phyloP scores from a whole-genome alignment of 2,329 filamentous ascomycete species.

The Cytospora schulzeri region DNA sequence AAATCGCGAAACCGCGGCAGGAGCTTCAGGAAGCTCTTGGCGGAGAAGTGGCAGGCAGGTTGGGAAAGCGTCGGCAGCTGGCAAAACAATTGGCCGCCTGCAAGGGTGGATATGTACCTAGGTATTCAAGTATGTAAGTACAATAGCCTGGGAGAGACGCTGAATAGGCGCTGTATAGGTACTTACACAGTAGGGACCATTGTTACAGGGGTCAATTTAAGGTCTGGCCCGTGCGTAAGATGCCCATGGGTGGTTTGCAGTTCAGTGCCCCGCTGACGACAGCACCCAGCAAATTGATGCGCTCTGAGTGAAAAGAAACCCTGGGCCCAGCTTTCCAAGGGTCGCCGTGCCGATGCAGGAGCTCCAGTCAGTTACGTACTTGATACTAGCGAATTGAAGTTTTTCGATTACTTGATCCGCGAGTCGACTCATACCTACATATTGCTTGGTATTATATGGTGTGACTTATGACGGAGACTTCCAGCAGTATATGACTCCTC shows the following conservation, averaged over 20 bases:
- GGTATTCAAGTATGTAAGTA: background rate
- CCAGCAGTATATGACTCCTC: slow-evolving; percentile 1
- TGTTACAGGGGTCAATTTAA: background rate
- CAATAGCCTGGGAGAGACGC: no score
- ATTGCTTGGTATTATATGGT: slow-evolving; percentile 10
- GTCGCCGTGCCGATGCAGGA: slow-evolving; percentile 34
- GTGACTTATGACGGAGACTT: slow-evolving; percentile 15
- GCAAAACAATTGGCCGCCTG: slow-evolving; percentile 24
- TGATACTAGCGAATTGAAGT: slow-evolving; percentile 27
- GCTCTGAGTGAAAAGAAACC: background rate
- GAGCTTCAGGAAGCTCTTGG: background rate
- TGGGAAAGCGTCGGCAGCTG: slow-evolving; percentile 2
- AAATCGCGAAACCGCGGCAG: background rate
- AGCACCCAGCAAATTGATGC: no score
- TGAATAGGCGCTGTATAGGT: no score
- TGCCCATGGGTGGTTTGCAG: background rate
- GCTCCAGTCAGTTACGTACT: slow-evolving; percentile 25
- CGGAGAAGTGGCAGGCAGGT: background rate
- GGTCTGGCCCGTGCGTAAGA: background rate
- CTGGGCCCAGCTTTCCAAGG: no score
- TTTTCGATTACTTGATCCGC: slow-evolving; percentile 24
- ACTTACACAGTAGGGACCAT: no score
- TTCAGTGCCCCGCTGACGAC: slow-evolving; percentile 7
- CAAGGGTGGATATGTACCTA: background rate
- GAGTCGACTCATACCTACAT: slow-evolving; percentile 22